These are phyloP conservation scores for Harrya chromipes DNA, from an alignment of 768 basidiomycete genomes.

Conservation along the genomic window DNA sequence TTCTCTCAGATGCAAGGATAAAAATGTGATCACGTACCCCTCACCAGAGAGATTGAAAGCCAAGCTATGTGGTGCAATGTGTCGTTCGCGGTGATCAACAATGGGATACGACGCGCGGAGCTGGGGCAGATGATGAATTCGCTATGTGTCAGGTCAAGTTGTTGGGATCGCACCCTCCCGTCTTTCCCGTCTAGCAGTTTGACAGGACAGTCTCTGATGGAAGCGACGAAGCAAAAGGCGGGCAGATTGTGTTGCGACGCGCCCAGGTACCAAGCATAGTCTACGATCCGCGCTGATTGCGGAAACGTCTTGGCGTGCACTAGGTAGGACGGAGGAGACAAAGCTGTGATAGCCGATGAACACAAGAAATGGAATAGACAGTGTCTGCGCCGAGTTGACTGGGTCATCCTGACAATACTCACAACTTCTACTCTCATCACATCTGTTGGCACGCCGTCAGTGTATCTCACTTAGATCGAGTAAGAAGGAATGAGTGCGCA, in stretches of 20 bases:
- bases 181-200: slow-evolving; percentile 78
- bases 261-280: slow-evolving; percentile 82
- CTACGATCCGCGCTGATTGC: slow-evolving; percentile 72
- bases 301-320: slow-evolving; percentile 29
- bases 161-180: slow-evolving; percentile 56
- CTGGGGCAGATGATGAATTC: slow-evolving; percentile 38
- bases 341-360: background rate
- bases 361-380: background rate
- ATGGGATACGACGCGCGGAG: slow-evolving; percentile 91
- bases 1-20: too few species aligned
- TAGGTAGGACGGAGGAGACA: background rate
- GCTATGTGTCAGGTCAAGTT: background rate
- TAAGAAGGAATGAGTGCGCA: slow-evolving; percentile 23
- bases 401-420: background rate
- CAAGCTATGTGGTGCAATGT: slow-evolving; percentile 82
- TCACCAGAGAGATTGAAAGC: slow-evolving; percentile 69
- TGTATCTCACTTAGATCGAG: background rate
- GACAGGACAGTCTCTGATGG: slow-evolving; percentile 81
- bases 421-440: background rate
- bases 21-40: slow-evolving; percentile 41
- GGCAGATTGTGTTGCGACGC: slow-evolving; percentile 58
- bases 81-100: slow-evolving; percentile 90
- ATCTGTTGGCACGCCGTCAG: slow-evolving; percentile 1
- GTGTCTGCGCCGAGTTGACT: background rate
- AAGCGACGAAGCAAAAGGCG: slow-evolving; percentile 79